Conservation (phyloP, 495 filamentous ascomycete genomes). For the Rostrohypoxylon terebratum region DNA sequence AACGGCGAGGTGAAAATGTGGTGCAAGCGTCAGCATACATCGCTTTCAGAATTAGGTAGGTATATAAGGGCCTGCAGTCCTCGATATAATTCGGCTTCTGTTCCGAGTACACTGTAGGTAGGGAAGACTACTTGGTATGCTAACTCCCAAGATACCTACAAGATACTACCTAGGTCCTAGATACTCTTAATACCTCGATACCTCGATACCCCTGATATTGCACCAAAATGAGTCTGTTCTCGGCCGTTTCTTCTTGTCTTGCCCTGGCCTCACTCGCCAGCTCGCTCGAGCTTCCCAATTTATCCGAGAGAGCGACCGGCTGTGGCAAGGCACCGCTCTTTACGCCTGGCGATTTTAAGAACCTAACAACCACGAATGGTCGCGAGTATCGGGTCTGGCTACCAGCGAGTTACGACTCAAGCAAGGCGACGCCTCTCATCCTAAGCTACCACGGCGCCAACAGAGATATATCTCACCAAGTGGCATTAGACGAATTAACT, state of each 20-base stretch:
- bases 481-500: constrained; percentile 57
- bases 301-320: constrained; percentile 7
- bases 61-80: neutral
- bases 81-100: neutral
- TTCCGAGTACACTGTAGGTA: neutral
- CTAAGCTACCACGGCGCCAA: constrained; percentile 61
- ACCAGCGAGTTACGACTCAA: constrained; percentile 52
- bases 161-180: neutral
- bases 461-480: constrained; percentile 51
- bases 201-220: neutral
- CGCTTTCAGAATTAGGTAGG: neutral
- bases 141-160: too few relatives aligned
- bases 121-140: too few relatives aligned
- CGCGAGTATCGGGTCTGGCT: constrained; percentile 57
- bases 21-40: constrained; percentile 7
- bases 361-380: constrained; percentile 35
- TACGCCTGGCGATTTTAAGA: constrained; percentile 30
- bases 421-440: constrained; percentile 55
- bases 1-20: neutral
- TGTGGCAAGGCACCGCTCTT: constrained; percentile 27
- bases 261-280: constrained; percentile 12
- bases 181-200: neutral
- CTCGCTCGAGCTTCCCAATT: constrained; percentile 16
- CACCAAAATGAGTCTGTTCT: constrained; percentile 24
- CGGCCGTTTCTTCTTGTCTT: constrained; percentile 18